Conservation (phyloP, 768 basidiomycete genomes). For the Boletus vermiculosoides region DNA sequence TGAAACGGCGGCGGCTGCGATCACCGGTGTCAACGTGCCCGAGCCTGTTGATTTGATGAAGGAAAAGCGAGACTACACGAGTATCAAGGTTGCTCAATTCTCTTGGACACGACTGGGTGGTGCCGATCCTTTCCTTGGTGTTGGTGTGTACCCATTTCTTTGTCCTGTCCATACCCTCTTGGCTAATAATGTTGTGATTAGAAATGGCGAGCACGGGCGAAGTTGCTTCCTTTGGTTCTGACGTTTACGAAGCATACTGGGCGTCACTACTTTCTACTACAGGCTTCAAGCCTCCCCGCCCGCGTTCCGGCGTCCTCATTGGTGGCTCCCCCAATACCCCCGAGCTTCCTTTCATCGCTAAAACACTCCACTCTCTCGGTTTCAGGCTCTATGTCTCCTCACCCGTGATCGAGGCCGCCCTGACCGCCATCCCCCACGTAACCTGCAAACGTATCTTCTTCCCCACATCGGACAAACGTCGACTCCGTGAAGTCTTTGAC, state of each 20-base stretch:
- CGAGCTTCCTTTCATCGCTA: slow-evolving; percentile 83
- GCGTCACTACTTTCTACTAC: slow-evolving; percentile 91
- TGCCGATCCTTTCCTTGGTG: slow-evolving; percentile 95
- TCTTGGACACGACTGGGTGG: slow-evolving; percentile 96
- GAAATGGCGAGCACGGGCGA: slow-evolving; percentile 99
- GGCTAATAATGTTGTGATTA: slow-evolving; percentile 24
- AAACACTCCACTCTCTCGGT: slow-evolving; percentile 76
- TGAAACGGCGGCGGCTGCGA: slow-evolving; percentile 87
- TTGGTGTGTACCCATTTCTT: slow-evolving; percentile 56
- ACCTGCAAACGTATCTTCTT: slow-evolving; percentile 88
- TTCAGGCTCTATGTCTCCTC: slow-evolving; percentile 96
- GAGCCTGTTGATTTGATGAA: slow-evolving; percentile 91
- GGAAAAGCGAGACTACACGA: slow-evolving; percentile 82
- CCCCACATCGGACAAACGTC: slow-evolving; percentile 95
- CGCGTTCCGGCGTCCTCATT: slow-evolving; percentile 83
- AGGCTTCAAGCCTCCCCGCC: slow-evolving; percentile 88
- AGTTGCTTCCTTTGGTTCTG: slow-evolving; percentile 92
- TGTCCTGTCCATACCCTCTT: not conserved
- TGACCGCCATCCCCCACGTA: slow-evolving; percentile 78
- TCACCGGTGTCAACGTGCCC: slow-evolving; percentile 82
- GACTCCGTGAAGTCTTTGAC: slow-evolving; percentile 89
- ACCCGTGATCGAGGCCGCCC: slow-evolving; percentile 69
- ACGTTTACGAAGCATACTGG: slow-evolving; percentile 96
- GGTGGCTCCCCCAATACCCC: slow-evolving; percentile 89
- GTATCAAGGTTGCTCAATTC: slow-evolving; percentile 98